Evolutionary conservation across 176 grass and related monocot genomes (phyloP).

Genomic region (Oryza australiensis): DNA sequence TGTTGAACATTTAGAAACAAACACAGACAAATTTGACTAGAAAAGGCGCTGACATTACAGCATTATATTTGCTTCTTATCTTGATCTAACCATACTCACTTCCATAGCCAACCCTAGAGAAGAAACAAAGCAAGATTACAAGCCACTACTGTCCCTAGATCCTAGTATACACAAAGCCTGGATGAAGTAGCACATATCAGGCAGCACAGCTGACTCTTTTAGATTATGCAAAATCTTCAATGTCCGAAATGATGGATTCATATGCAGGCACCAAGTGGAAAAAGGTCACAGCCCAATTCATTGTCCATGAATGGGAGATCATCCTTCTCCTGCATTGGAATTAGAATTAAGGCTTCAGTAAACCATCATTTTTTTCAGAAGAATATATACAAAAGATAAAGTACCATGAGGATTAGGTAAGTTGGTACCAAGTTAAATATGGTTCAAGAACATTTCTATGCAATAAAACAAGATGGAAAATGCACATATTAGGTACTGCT

Average conservation of each 20-base stretch:
- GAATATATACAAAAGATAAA: not conserved
- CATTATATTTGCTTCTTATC: constrained; percentile 27
- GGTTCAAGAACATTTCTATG: not conserved
- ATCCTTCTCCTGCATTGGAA: constrained; percentile 66
- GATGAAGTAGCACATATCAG: not conserved
- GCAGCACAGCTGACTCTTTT: constrained; percentile 6
- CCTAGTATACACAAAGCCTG: constrained; percentile 35
- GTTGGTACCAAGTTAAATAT: not conserved
- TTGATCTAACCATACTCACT: constrained; percentile 26
- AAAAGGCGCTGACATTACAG: not conserved
- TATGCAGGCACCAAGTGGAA: constrained; percentile 84
- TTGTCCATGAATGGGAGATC: constrained; percentile 59
- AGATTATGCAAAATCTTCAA: not conserved
- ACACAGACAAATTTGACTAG: not conserved
- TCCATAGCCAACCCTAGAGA: constrained; percentile 15
- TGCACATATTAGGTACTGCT: not conserved
- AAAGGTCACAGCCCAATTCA: constrained; percentile 78
- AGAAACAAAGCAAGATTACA: constrained; percentile 35
- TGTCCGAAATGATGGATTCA: constrained; percentile 39
- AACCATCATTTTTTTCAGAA: not conserved
- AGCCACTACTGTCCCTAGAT: constrained; percentile 24
- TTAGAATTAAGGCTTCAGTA: constrained; percentile 11
- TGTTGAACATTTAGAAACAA: not conserved
- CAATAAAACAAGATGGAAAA: not conserved
- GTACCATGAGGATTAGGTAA: not conserved